A percentile compares a stretch with the other conserved stretches of the same genome.
These are phyloP conservation scores for Microsporum ferrugineum DNA, from an alignment of 2,329 filamentous ascomycete species.

Conservation along the genomic window DNA sequence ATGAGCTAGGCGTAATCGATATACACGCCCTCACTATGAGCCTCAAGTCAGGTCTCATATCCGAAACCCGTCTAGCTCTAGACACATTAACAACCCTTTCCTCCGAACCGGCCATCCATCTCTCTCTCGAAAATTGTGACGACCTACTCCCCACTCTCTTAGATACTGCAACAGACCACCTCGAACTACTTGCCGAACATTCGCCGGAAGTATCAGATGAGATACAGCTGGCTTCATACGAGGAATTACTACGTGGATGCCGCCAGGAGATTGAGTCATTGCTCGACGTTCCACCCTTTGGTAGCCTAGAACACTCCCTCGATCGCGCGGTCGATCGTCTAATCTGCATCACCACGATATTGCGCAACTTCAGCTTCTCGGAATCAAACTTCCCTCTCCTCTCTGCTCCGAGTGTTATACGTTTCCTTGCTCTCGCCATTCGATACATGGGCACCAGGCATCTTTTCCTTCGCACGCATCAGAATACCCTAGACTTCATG, in stretches of 20 bases:
- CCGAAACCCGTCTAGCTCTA: conserved; percentile 78
- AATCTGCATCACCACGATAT: conserved; percentile 80
- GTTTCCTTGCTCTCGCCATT: conserved; percentile 72
- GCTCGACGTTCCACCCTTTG: conserved; percentile 61
- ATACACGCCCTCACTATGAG: conserved; percentile 81
- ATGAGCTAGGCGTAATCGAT: conserved; percentile 78
- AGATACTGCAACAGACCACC: conserved; percentile 81
- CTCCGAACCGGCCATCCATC: conserved; percentile 49
- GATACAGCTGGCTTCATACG: conserved; percentile 71
- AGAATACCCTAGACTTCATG: conserved; percentile 90
- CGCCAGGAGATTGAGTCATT: conserved; percentile 60
- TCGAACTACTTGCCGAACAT: conserved; percentile 73
- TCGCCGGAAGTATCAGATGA: conserved; percentile 77
- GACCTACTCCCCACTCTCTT: conserved; percentile 79
- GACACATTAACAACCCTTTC: conserved; percentile 70
- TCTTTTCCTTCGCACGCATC: conserved; percentile 68
- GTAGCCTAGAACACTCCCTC: conserved; percentile 65
- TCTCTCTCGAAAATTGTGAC: conserved; percentile 65
- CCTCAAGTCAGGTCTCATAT: conserved; percentile 77
- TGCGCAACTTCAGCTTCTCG: conserved; percentile 84
- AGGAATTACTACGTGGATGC: conserved; percentile 73
- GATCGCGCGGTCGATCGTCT: conserved; percentile 77
- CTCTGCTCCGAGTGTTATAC: conserved; percentile 65
- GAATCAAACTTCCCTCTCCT: conserved; percentile 65
- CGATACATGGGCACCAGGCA: conserved; percentile 80